phyloP scores from a whole-genome alignment of 1,284 basidiomycete genomes.

The Sporisorium scitamineum region DNA sequence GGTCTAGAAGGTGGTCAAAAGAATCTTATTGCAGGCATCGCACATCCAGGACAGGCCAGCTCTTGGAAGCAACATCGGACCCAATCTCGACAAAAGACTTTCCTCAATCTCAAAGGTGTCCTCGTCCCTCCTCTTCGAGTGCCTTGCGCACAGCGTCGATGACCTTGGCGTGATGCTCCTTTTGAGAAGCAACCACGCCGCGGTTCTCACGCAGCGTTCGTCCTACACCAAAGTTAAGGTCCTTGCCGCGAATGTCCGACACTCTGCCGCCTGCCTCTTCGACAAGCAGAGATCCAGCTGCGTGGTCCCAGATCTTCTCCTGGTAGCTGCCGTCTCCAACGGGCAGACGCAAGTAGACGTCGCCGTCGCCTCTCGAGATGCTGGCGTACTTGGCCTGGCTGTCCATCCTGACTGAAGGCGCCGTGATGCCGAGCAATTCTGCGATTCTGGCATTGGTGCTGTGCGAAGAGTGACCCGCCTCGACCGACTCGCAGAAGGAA shows the following conservation, averaged over 20 bases:
- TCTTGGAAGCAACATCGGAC: neutral
- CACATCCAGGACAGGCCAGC: too few relatives aligned
- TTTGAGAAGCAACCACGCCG: slow-evolving; percentile 84
- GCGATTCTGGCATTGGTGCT: slow-evolving; percentile 82
- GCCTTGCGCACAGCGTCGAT: slow-evolving; percentile 82
- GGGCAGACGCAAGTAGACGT: slow-evolving; percentile 90
- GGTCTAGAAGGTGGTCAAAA: neutral
- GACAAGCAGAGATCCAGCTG: slow-evolving; percentile 85
- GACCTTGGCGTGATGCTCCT: slow-evolving; percentile 77
- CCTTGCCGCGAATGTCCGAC: slow-evolving; percentile 82
- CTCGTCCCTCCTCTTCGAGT: slow-evolving; percentile 72
- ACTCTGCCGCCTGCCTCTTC: slow-evolving; percentile 89
- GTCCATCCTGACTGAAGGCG: slow-evolving; percentile 87
- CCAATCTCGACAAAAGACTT: neutral
- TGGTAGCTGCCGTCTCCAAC: slow-evolving; percentile 80
- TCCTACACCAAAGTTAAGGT: slow-evolving; percentile 87
- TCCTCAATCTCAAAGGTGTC: slow-evolving; percentile 30
- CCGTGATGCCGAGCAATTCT: slow-evolving; percentile 77
- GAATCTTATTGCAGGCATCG: neutral
- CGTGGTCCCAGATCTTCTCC: slow-evolving; percentile 98
- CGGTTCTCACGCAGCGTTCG: slow-evolving; percentile 86
- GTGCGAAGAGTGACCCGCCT: slow-evolving; percentile 90
- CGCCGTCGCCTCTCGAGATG: slow-evolving; percentile 87
- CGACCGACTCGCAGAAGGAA: slow-evolving; percentile 90
- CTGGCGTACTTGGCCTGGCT: slow-evolving; percentile 96